Conservation (phyloP, 2,329 filamentous ascomycete species). For the Falciphora oryzae region DNA sequence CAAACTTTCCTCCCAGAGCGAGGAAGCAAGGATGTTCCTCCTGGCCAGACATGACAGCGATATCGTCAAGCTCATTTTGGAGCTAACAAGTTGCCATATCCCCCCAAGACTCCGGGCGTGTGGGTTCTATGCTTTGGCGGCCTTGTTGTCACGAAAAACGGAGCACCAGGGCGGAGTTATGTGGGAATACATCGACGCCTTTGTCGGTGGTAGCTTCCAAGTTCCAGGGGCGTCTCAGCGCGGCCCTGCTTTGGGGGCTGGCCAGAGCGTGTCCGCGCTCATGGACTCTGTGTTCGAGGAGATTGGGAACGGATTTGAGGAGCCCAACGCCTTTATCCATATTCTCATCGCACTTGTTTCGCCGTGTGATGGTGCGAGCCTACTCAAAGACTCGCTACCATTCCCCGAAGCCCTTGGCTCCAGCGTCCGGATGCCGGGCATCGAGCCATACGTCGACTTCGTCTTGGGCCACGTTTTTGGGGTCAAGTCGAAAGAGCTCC, state of each 20-base stretch:
- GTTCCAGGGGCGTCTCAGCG: constrained; percentile 17
- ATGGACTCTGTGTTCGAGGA: constrained; percentile 66
- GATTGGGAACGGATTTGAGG: constrained; percentile 74
- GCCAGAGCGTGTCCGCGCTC: constrained; percentile 25
- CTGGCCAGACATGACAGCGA: constrained; percentile 48
- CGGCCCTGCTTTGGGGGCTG: constrained; percentile 10
- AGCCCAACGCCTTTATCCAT: constrained; percentile 76
- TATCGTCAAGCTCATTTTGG: constrained; percentile 55
- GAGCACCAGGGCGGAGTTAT: constrained; percentile 62
- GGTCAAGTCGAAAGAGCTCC: constrained; percentile 57
- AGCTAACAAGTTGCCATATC: constrained; percentile 71
- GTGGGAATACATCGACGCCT: constrained; percentile 77
- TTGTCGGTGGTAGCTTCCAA: constrained; percentile 56
- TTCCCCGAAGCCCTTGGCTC: constrained; percentile 84
- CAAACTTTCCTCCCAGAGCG: constrained; percentile 72
- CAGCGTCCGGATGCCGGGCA: constrained; percentile 69
- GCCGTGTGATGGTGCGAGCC: constrained; percentile 55
- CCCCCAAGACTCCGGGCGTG: constrained; percentile 74
- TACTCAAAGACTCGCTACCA: constrained; percentile 68
- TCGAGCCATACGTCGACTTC: constrained; percentile 91
- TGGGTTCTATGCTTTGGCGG: constrained; percentile 71
- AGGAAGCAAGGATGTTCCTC: constrained; percentile 66
- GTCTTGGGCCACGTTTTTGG: constrained; percentile 74
- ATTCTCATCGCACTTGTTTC: constrained; percentile 67
- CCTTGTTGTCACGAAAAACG: constrained; percentile 70